Evolutionary conservation across 2,329 filamentous ascomycete species (phyloP).

Genomic region (Curvularia eragrostidis): DNA sequence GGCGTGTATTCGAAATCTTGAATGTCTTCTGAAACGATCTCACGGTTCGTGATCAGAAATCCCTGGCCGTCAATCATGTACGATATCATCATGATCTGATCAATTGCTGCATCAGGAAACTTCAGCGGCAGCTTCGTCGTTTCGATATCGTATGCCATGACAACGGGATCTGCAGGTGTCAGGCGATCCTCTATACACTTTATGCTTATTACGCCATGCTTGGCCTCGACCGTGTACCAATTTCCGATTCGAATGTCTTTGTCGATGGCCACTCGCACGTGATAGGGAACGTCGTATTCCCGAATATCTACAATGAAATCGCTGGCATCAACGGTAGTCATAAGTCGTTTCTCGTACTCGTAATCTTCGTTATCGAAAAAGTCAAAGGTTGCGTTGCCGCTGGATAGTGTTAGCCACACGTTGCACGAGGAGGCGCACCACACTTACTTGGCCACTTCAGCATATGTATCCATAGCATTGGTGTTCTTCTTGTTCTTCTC

Average conservation of each 20-base stretch:
- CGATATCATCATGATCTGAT: constrained; percentile 99
- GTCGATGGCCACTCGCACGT: constrained; percentile 98
- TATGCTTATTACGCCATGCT: constrained; percentile 86
- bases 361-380: constrained; percentile 87
- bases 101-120: constrained; percentile 91
- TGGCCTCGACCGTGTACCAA: constrained; percentile 96
- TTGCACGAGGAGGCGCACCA: constrained; percentile 3
- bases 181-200: constrained; percentile 85
- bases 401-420: constrained; percentile 46
- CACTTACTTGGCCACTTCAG: constrained; percentile 85
- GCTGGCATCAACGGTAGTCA: constrained; percentile 84
- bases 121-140: constrained; percentile 95
- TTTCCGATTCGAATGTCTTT: constrained; percentile 94
- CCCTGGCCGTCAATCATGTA: constrained; percentile 99
- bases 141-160: constrained; percentile 99
- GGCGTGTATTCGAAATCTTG: constrained; percentile 98
- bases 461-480: constrained; percentile 97
- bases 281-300: constrained; percentile 99
- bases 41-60: constrained; percentile 95
- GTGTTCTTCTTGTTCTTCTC: constrained; percentile 97
- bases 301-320: constrained; percentile 98
- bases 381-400: constrained; percentile 83
- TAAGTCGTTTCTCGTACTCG: constrained; percentile 80
- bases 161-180: constrained; percentile 91
- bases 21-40: constrained; percentile 97